Evolutionary conservation across 345 rosid genomes (phyloP), one percentile per base, ranked within the genome.

Genomic region (Barbarea vulgaris): DNA sequence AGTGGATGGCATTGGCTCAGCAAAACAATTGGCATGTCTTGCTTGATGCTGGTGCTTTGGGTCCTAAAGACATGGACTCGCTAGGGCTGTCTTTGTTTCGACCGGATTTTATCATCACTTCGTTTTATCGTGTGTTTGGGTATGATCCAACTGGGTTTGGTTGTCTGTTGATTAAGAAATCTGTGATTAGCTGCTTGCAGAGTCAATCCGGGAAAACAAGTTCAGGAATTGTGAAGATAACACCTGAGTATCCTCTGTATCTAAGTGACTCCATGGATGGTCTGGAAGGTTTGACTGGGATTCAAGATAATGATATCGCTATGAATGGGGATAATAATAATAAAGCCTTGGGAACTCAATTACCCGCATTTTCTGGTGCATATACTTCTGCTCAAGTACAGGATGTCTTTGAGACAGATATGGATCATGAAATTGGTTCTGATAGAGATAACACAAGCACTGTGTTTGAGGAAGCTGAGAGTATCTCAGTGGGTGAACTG

Each of bases 61-160:
- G 99, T 78, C 99, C 99, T 51, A 96, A 96, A 75, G 99, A 96
- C 74, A 96, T 96, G 99, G 99, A 96, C 72, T 96, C 99, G 0
- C 97, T 96, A 10, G 99, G 99, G 25, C 76, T 96, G 78, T 96
- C 99, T 36, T 80, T 96, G 81, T 96, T 96, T 74, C 91, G 99
- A 0, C 99, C 99, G 0, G 98, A 96, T 85, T 96, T 96, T 64
- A 93, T 96, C 66, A 78, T 96, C 63, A 96, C 99, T 11, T 96
- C 99, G 18, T 96, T 96, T 81, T 96, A 93, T 68, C 85, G 97
- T 76, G 99, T 96, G 14, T 96, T 96, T 77, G 99, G 99, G 52
- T 79, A 69, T 79, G 99, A 96, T 61, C 99, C 99, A 24, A 96
- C 98, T 71, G 99, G 99, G 28, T 96, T 96, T 77, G 99, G 99